Evolutionary conservation across 2,329 filamentous ascomycete genomes (phyloP), one percentile per base, ranked within the genome.

Genomic region (Venturia pyrina): DNA sequence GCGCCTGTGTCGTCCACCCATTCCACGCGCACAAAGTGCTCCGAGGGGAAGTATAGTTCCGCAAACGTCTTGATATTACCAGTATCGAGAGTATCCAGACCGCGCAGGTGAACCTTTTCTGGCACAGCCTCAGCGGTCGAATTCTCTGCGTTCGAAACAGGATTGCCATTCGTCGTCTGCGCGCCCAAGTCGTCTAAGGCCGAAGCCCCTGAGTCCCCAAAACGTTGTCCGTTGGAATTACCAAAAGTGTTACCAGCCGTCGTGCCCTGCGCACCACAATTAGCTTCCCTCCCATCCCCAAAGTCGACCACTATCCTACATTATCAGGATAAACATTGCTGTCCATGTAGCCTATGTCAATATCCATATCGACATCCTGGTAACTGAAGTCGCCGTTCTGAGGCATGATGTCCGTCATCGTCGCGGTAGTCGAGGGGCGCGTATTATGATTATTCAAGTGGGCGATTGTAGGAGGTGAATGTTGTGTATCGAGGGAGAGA

Each of bases 1-100:
- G 91, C 91, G 0, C 91, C 93, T 7, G 86, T 87, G 76, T 99
- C 95, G 75, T 98, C 91, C 70, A 99, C 91, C 95, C 95, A 99
- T 78, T 98, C 92, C 69, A 97, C 81, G 63, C 78, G 73, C 65
- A 82, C 80, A n/a, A 76, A 75, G 64, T 79, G 73, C 65, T 82
- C 80, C 17, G 76, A 74, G 44, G 81, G 78, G 72, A 84, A 91
- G 75, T 95, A 85, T 69, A 90, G 83, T 62, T 81, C 78, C 10
- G 91, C 85, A 71, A 92, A 97, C 68, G 90, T 83, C 61, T 81
- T 77, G 10, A 91, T 85, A 71, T 92, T 97, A 67, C 83, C 81
- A 37, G 92, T 92, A 41, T 89, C 90, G 73, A 98, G 80, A 56
- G 88, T 86, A 72, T 96, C 89, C 3, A 98, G 83, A 24, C 93